Conservation (phyloP, 2,329 filamentous ascomycete genomes). For the Trichoderma sp. region DNA sequence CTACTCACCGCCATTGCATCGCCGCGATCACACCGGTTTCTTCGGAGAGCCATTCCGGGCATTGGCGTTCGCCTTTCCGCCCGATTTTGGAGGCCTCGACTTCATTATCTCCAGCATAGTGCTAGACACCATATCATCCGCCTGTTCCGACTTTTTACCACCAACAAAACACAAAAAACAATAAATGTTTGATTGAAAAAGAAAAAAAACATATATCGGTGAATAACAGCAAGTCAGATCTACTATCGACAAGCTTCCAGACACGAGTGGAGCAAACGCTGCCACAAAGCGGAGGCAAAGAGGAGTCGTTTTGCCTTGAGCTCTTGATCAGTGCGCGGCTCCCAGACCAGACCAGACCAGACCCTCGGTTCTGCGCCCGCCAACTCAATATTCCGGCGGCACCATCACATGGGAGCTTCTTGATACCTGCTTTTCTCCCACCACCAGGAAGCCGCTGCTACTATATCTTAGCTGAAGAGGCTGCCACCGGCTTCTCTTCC, state of each 20-base stretch:
- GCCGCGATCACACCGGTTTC: constrained; percentile 6
- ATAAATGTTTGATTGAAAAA: background rate
- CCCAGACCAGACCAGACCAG: background rate
- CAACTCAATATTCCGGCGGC: constrained; percentile 20
- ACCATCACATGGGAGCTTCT: constrained; percentile 12
- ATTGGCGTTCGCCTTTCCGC: background rate
- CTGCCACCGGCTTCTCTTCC: background rate
- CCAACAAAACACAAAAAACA: background rate
- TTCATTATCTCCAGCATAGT: background rate
- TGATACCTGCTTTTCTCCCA: background rate
- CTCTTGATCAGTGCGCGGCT: constrained; percentile 24
- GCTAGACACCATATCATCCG: background rate
- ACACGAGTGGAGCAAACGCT: constrained; percentile 16
- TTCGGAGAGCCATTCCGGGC: background rate
- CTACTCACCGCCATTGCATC: constrained; percentile 19
- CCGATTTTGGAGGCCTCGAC: background rate
- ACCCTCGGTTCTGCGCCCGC: constrained; percentile 17
- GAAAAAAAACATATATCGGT: background rate
- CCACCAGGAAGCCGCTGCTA: background rate
- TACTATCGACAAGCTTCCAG: background rate
- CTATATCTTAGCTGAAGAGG: background rate
- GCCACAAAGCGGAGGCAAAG: constrained; percentile 19
- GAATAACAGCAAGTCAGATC: constrained; percentile 4
- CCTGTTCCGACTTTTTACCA: background rate
- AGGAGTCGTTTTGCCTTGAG: constrained; percentile 4